phyloP scores from a whole-genome alignment of 495 filamentous ascomycete genomes.

The Bathelium albidoporum region DNA sequence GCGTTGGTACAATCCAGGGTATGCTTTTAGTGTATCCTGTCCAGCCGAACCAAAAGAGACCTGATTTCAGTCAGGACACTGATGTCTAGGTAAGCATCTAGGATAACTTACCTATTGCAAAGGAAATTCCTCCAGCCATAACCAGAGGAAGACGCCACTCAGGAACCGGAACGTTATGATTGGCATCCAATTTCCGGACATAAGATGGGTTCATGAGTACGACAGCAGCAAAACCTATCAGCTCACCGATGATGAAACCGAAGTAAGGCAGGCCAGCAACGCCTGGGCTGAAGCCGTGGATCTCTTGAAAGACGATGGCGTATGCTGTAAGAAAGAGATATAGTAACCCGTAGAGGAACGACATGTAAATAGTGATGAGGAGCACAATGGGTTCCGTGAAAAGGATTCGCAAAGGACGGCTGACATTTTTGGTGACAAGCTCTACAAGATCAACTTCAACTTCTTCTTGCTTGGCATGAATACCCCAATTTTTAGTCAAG shows the following conservation, averaged over 20 bases:
- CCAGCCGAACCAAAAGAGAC: conserved; percentile 33
- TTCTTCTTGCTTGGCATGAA: conserved; percentile 50
- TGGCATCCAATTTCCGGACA: conserved; percentile 19
- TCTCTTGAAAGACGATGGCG: conserved; percentile 40
- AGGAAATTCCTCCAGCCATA: conserved; percentile 20
- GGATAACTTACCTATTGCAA: conserved; percentile 14
- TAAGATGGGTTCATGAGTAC: conserved; percentile 18
- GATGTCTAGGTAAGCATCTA: background rate
- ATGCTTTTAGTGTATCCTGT: conserved; percentile 23
- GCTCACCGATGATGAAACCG: conserved; percentile 38
- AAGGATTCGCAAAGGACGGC: conserved; percentile 20
- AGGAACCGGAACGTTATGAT: conserved; percentile 23
- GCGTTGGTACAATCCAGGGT: conserved; percentile 29
- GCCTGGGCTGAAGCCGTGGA: conserved; percentile 37
- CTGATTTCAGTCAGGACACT: conserved; percentile 9
- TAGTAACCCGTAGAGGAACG: conserved; percentile 25
- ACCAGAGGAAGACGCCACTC: conserved; percentile 27
- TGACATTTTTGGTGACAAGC: conserved; percentile 17
- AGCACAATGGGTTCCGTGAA: conserved; percentile 24
- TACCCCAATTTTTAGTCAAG: conserved; percentile 52
- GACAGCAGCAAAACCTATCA: conserved; percentile 21
- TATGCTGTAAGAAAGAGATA: conserved; percentile 43
- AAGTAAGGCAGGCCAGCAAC: conserved; percentile 40
- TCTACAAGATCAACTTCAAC: conserved; percentile 34
- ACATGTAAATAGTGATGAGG: conserved; percentile 20